Conservation (phyloP, 1,284 basidiomycete genomes). For the Ganoderma sinense region DNA sequence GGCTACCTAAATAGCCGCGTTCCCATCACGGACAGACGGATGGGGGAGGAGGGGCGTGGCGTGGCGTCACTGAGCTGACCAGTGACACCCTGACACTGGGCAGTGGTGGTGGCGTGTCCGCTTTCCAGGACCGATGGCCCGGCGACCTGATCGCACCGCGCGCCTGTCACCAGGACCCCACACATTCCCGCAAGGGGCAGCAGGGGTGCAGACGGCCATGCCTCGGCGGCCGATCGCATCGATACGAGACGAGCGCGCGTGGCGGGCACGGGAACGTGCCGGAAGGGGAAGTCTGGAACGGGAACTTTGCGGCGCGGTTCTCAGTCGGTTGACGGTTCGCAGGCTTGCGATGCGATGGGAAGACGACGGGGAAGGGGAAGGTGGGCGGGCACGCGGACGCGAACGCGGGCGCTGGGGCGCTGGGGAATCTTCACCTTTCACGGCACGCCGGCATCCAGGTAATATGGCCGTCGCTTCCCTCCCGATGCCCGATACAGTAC, state of each 20-base stretch:
- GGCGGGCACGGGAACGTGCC: background rate
- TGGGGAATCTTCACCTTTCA: background rate
- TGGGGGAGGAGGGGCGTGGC: background rate
- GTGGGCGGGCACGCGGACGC: background rate
- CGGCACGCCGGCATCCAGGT: background rate
- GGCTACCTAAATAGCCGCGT: background rate
- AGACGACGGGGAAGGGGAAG: no score
- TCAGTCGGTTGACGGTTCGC: background rate
- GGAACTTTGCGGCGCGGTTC: background rate
- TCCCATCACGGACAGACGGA: background rate
- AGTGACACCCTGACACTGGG: no score
- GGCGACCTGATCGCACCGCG: conserved; percentile 2
- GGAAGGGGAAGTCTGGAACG: background rate
- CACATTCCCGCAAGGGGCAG: background rate
- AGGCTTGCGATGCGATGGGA: background rate
- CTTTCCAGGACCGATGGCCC: background rate
- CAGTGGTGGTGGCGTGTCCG: background rate
- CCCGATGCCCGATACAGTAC: background rate
- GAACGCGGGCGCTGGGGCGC: background rate
- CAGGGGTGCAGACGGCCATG: background rate
- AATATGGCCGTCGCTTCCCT: background rate
- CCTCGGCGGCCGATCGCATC: conserved; percentile 8
- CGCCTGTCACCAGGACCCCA: background rate
- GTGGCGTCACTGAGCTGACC: conserved; percentile 1
- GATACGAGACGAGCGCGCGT: background rate